Conservation (phyloP, 768 basidiomycete genomes). For the Lepiota subincarnata region DNA sequence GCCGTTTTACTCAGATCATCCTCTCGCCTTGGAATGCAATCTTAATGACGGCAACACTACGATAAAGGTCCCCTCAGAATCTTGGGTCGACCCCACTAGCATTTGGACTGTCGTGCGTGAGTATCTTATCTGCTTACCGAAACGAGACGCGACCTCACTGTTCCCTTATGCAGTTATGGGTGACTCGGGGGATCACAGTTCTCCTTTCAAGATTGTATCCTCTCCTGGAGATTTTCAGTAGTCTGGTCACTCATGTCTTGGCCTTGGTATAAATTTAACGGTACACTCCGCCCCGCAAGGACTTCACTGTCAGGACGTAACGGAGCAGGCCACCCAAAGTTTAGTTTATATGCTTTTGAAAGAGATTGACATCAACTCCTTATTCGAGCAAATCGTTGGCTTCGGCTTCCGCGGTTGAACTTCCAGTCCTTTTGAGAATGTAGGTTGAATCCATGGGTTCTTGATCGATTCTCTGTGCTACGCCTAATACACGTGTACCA, state of each 20-base stretch:
- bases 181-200: conserved; percentile 53
- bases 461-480: background rate
- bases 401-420: background rate
- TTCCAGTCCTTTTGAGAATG: background rate
- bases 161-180: conserved; percentile 40
- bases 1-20: conserved; percentile 32
- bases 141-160: background rate
- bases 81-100: conserved; percentile 20
- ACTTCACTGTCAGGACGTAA: background rate
- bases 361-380: too few species aligned
- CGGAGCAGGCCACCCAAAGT: background rate
- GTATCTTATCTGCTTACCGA: conserved; percentile 18
- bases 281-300: background rate
- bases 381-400: background rate
- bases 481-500: background rate
- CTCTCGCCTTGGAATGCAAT: conserved; percentile 45
- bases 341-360: background rate
- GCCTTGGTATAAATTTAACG: too few species aligned
- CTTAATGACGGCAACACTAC: conserved; percentile 36
- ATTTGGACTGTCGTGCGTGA: conserved; percentile 51
- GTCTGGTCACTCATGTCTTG: background rate
- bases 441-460: background rate
- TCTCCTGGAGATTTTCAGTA: conserved; percentile 4
- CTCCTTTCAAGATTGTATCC: conserved; percentile 40
- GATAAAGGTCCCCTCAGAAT: conserved; percentile 39